Evolutionary conservation across 345 rosid species (phyloP).

Genomic region (Salix exigua): DNA sequence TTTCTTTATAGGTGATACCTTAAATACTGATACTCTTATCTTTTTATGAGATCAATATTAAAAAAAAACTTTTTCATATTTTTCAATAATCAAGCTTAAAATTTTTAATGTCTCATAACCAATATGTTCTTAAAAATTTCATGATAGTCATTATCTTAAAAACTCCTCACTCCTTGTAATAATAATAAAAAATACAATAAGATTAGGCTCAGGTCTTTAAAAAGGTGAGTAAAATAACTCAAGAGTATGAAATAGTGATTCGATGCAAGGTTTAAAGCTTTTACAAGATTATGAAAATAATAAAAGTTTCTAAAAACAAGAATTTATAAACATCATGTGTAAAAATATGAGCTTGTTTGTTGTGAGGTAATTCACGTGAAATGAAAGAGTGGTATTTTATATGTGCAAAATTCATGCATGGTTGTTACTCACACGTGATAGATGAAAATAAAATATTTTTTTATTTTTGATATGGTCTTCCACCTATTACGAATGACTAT

Average conservation of each 20-base stretch:
- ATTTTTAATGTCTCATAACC: no score
- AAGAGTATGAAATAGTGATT: no score
- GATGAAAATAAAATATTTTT: not conserved
- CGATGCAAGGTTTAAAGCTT: not conserved
- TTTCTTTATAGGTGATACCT: fast-evolving
- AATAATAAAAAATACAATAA: no score
- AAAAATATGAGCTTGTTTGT: no score
- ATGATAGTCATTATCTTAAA: not conserved
- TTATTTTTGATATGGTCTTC: not conserved
- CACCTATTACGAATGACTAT: not conserved
- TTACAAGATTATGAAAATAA: not conserved
- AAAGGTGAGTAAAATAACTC: no score
- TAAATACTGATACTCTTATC: not conserved
- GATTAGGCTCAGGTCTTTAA: no score
- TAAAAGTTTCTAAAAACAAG: not conserved
- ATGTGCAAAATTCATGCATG: not conserved
- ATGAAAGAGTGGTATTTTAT: not conserved
- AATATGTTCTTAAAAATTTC: not conserved
- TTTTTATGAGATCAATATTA: not conserved
- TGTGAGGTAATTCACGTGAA: no score
- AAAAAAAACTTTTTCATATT: no score
- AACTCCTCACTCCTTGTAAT: no score
- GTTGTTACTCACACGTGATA: not conserved
- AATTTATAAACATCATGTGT: not conserved
- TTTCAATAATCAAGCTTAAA: no score